phyloP scores from a whole-genome alignment of 345 rosid species.

The Salix dunnii region DNA sequence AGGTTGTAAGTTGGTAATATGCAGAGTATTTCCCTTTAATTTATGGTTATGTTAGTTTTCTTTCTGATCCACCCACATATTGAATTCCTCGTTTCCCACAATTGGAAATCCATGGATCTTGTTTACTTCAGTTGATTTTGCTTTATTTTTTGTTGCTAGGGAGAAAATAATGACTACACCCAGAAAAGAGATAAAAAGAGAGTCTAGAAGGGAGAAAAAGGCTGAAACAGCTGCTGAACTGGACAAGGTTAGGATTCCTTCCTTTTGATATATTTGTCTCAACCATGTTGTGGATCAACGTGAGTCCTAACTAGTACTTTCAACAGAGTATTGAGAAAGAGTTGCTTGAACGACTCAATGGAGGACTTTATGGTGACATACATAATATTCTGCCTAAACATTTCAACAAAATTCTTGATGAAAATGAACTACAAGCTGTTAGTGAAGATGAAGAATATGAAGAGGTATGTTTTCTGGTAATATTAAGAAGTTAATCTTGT shows the following conservation, averaged over 20 bases:
- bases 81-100: too few relatives aligned
- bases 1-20: not conserved
- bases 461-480: conserved; percentile 37
- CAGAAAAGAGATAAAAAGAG: conserved; percentile 61
- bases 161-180: conserved; percentile 71
- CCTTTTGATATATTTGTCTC: not conserved
- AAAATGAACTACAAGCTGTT: conserved; percentile 28
- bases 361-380: conserved; percentile 66
- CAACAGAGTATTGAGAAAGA: conserved; percentile 81
- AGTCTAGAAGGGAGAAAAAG: conserved; percentile 78
- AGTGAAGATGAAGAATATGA: conserved; percentile 38
- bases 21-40: not conserved
- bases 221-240: conserved; percentile 76
- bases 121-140: not conserved
- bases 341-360: conserved; percentile 69
- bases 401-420: conserved; percentile 52
- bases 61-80: not conserved
- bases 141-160: conserved; percentile 24
- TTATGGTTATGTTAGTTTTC: not conserved
- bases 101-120: not conserved
- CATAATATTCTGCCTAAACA: conserved; percentile 52
- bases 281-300: not conserved
- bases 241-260: conserved; percentile 56
- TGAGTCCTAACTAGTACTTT: conserved; percentile 7
- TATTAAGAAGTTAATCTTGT: not conserved